Evolutionary conservation across 2,329 filamentous ascomycete species (phyloP), one percentile per base, ranked within the genome.

Genomic region (Nemania diffusa): DNA sequence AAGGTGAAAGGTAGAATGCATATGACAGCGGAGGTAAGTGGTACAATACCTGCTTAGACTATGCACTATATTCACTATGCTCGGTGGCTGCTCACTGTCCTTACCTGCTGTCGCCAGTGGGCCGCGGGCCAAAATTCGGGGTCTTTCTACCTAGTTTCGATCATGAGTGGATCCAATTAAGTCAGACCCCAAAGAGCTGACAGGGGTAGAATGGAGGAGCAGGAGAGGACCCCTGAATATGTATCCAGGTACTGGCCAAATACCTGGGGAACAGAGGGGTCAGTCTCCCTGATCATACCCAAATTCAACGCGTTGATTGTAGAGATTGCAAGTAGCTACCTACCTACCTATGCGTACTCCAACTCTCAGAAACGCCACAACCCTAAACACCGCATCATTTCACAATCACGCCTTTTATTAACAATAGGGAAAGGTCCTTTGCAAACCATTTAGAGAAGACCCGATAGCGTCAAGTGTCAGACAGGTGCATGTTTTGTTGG

Each of bases 81-180:
- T 4, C 24, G 17, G 37, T 5, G 15, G 37, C 37, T 40, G 37
- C n/a, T n/a, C n/a, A n/a, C n/a, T n/a, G n/a, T n/a, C n/a, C n/a
- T n/a, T n/a, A n/a, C n/a, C n/a, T 9, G 29, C 29, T 44, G 40
- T 44, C 24, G 32, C 44, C 22, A 48, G 52, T 48, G 32, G 22
- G 60, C 29, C 29, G 51, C 50, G 32, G 53, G 37, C 60, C 60
- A 58, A 32, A 64, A 40, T 57, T 57, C 50, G 64, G 65, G 65
- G 24, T 44, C 53, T 63, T 57, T 67, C 65, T 32, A 32, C 29
- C 29, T 56, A 57, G 44, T 56, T 67, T 56, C 17, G 62, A 63
- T 51, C 26, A 44, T 22, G 51, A 51, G 37, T 51, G 34, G 61
- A 2, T n/a, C 56, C 37, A 55, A 56, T 63, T 53, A 11, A 63